Conservation (phyloP, 257 asterid species). For the Fraxinus cuspidata region DNA sequence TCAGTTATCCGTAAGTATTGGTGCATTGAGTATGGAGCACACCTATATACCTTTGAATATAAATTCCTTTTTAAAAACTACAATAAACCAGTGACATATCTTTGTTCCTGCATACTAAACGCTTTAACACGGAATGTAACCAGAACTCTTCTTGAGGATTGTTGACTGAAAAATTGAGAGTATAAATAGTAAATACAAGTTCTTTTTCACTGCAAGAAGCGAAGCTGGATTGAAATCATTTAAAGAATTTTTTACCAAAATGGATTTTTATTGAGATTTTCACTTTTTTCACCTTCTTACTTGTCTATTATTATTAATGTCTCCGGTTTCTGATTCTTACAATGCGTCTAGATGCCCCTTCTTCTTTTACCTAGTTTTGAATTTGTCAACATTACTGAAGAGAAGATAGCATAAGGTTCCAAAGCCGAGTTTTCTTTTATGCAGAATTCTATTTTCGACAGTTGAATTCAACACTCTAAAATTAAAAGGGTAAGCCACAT, state of each 20-base stretch:
- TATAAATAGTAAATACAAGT: neutral
- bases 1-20: neutral
- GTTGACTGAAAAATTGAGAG: neutral
- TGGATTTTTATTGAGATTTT: neutral
- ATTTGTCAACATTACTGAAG: neutral
- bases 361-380: neutral
- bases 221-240: neutral
- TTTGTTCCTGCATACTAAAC: neutral
- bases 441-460: neutral
- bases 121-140: neutral
- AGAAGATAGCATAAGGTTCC: neutral
- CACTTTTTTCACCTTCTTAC: neutral
- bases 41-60: neutral
- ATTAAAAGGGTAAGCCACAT: neutral
- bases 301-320: conserved; percentile 3
- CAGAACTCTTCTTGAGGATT: neutral
- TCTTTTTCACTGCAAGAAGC: neutral
- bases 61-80: neutral
- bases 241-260: neutral
- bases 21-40: neutral
- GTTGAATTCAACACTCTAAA: neutral
- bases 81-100: neutral
- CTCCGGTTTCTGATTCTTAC: neutral
- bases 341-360: conserved; percentile 1
- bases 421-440: neutral